Evolutionary conservation across 768 basidiomycete species (phyloP).

Genomic region (Suillus clintonianus): DNA sequence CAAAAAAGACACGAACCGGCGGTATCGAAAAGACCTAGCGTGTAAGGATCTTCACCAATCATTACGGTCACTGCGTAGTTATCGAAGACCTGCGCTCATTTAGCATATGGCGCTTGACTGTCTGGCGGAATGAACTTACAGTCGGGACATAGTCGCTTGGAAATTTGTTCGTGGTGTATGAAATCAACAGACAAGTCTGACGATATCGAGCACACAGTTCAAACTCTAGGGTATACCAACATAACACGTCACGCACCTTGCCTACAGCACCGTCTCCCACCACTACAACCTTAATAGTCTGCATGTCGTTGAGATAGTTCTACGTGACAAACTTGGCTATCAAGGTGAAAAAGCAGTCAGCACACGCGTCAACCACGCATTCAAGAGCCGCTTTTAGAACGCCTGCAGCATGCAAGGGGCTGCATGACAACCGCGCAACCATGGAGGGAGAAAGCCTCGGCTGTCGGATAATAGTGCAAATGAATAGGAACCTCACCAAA

Average conservation of each 20-base stretch:
- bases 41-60: constrained; percentile 99
- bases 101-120: constrained; percentile 8
- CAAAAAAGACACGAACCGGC: constrained; percentile 67
- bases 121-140: constrained; percentile 50
- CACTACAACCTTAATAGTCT: constrained; percentile 97
- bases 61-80: constrained; percentile 99
- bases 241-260: constrained; percentile 64
- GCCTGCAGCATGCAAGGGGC: constrained; percentile 13
- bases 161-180: constrained; percentile 97
- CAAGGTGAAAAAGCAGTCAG: constrained; percentile 5
- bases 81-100: constrained; percentile 73
- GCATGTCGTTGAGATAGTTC: constrained; percentile 53
- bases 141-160: constrained; percentile 99
- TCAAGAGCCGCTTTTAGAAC: constrained; percentile 27
- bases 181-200: constrained; percentile 95
- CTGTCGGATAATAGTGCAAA: constrained; percentile 7
- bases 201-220: background rate
- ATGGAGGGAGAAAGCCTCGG: constrained; percentile 18
- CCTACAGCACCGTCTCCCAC: constrained; percentile 98
- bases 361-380: constrained; percentile 16
- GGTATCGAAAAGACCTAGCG: constrained; percentile 97
- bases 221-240: background rate
- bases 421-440: constrained; percentile 33
- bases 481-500: constrained; percentile 23
- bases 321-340: constrained; percentile 18